Evolutionary conservation across 2,329 filamentous ascomycete species (phyloP), one percentile per base, ranked within the genome.

Genomic region (Colletotrichum sp.): DNA sequence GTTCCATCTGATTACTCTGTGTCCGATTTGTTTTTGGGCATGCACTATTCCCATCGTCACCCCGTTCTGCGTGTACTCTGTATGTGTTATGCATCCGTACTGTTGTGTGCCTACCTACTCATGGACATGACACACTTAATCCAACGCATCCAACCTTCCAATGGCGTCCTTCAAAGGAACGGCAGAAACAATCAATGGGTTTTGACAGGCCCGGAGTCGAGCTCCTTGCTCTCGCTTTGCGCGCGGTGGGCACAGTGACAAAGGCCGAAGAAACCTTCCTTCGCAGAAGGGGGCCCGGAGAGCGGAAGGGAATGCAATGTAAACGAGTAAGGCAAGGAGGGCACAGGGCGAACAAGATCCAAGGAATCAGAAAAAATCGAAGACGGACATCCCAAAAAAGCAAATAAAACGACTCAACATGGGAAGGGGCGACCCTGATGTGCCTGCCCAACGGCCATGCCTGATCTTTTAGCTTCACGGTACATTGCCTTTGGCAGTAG

Each of bases 131-230:
- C 43, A 52, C 60, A 67, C 57, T 30, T 48, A 26, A 64, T 57
- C 21, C 36, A 72, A 36, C 8, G 26, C 24, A 52, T 52, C 63
- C 21, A 57, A 30, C 70, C 69, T 68, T 43, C 38, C 70, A 67
- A 73, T 57, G 32, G 28, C 55, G 32, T 28, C 63, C 30, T 36
- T 58, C n/a, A 64, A 64, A 73, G 64, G 70, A 75, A 48, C 32
- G n/a, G 64, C 43, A 57, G 43, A 72, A 73, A 64, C 69, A 73
- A 67, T 65, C 73, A 67, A 67, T 38, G n/a, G 26, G 36, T 38
- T 64, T 24, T 68, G 57, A 73, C 63, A 67, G 69, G 64, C 15
- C 63, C 63, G 57, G 57, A 63, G 57, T 32, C 43, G 63, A 72
- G 69, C 57, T 30, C 34, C 60, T 48, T 68, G 36, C 34, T 64